Conservation (phyloP, 169 alveolate species). For the Eimeria nieschulzi region DNA sequence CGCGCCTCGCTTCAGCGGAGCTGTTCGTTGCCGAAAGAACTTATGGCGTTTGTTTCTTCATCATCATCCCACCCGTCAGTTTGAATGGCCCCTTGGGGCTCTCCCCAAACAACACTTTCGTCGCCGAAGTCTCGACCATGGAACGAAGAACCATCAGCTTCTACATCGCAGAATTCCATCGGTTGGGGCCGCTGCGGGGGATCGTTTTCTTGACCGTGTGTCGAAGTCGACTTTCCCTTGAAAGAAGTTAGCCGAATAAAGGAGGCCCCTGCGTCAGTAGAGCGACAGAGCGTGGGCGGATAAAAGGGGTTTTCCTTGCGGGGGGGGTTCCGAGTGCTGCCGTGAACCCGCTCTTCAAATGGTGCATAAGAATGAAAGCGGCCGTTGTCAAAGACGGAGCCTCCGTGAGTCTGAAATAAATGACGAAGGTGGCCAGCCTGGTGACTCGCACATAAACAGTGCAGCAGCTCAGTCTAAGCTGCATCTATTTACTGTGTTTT, state of each 20-base stretch:
- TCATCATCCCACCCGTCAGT: slow-evolving; percentile 41
- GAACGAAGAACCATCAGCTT: background rate
- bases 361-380: slow-evolving; percentile 55
- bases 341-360: slow-evolving; percentile 14
- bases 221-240: slow-evolving; percentile 4
- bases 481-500: background rate
- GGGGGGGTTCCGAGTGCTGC: background rate
- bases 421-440: slow-evolving; percentile 45
- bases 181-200: slow-evolving; percentile 20
- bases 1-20: background rate
- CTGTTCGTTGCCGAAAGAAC: background rate
- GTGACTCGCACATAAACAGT: background rate
- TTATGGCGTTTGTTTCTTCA: background rate
- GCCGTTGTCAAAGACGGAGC: slow-evolving; percentile 19
- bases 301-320: slow-evolving; percentile 17
- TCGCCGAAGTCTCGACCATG: background rate
- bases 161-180: slow-evolving; percentile 46
- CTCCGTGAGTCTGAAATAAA: slow-evolving; percentile 22
- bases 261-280: slow-evolving; percentile 8
- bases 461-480: background rate
- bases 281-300: slow-evolving; percentile 27
- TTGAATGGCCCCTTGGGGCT: slow-evolving; percentile 38
- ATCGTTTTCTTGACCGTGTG: background rate
- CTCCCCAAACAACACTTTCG: slow-evolving; percentile 19
- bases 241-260: slow-evolving; percentile 43